Conservation (phyloP, 2,329 filamentous ascomycete genomes). For the Trichoderma atrobrunneum region DNA sequence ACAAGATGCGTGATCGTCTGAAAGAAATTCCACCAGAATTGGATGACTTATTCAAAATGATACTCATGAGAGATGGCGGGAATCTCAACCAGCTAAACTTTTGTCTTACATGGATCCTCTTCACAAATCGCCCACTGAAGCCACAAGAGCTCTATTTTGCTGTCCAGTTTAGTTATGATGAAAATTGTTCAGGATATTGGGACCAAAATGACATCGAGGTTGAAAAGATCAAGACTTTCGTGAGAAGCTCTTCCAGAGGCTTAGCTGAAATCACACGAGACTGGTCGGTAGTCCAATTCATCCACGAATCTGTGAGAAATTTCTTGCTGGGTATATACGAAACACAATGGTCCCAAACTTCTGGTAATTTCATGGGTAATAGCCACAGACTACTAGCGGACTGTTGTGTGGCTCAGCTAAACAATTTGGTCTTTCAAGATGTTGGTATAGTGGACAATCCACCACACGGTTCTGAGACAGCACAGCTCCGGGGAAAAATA, state of each 20-base stretch:
- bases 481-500: not conserved
- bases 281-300: constrained; percentile 41
- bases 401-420: not conserved
- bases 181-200: not conserved
- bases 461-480: not conserved
- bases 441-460: not conserved
- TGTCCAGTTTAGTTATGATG: not conserved
- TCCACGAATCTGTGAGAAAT: constrained; percentile 50
- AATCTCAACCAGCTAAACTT: constrained; percentile 41
- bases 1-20: constrained; percentile 25
- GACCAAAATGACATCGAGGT: constrained; percentile 17
- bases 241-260: constrained; percentile 43
- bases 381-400: not conserved
- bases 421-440: not conserved
- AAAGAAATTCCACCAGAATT: constrained; percentile 40
- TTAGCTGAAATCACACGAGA: constrained; percentile 39
- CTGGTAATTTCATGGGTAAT: not conserved
- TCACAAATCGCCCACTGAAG: constrained; percentile 41
- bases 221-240: constrained; percentile 29
- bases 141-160: constrained; percentile 44
- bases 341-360: not conserved
- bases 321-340: constrained; percentile 41
- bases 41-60: constrained; percentile 49
- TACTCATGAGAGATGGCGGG: constrained; percentile 45
- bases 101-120: constrained; percentile 53